Evolutionary conservation across 164 flowering plant species (phyloP).

Genomic region (Nymphaea thermarum): DNA sequence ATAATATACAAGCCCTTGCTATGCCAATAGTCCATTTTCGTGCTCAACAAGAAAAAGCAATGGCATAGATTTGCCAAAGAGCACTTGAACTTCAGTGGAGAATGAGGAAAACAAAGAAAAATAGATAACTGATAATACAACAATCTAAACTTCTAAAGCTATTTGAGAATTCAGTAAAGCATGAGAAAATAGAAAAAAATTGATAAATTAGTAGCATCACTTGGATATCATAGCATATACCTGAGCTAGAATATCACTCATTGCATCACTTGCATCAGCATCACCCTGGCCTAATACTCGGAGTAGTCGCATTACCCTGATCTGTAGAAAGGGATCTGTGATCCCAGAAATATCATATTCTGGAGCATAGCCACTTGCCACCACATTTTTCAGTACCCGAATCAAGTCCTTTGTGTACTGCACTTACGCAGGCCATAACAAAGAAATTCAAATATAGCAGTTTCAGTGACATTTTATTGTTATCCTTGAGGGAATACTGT

Average conservation of each 20-base stretch:
- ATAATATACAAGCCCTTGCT: too few relatives aligned
- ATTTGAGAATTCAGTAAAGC: too few relatives aligned
- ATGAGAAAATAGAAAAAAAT: too few relatives aligned
- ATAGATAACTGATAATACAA: too few relatives aligned
- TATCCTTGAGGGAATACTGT: not conserved
- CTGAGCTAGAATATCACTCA: constrained; percentile 99
- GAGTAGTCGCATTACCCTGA: constrained; percentile 74
- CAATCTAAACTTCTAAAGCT: too few relatives aligned
- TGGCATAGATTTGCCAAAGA: too few relatives aligned
- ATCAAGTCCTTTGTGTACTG: constrained; percentile 75
- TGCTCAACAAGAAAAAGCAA: too few relatives aligned
- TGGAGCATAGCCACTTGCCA: constrained; percentile 90
- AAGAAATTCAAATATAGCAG: not conserved
- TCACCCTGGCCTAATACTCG: constrained; percentile 83
- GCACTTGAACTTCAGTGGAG: too few relatives aligned
- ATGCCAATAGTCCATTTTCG: too few relatives aligned
- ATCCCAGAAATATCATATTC: constrained; percentile 96
- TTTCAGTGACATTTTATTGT: not conserved
- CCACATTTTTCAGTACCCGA: constrained; percentile 72
- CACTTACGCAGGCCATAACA: not conserved
- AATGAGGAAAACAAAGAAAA: too few relatives aligned
- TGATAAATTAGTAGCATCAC: too few relatives aligned
- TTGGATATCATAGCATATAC: constrained; percentile 19
- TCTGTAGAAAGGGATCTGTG: constrained; percentile 94
- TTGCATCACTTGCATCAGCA: constrained; percentile 89